A percentile compares a stretch with the other conserved stretches of the same genome.
phyloP scores from a whole-genome alignment of 2,329 filamentous ascomycete species.

The Dactylellina haptotyla region DNA sequence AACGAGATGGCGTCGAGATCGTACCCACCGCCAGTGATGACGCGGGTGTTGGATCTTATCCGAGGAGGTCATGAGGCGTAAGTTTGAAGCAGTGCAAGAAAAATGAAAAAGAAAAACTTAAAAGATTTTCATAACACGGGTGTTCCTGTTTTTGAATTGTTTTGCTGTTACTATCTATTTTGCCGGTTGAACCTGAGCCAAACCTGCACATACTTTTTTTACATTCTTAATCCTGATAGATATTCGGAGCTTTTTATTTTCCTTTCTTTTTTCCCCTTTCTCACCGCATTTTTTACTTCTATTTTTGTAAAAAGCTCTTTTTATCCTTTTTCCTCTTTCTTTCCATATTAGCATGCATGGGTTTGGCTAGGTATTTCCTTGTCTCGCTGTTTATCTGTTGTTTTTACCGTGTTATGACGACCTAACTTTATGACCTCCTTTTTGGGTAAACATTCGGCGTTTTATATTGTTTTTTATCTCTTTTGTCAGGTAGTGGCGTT shows the following conservation, averaged over 20 bases:
- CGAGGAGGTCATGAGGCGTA: slow-evolving; percentile 62
- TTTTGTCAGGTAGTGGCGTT: slow-evolving; percentile 40
- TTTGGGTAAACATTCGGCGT: slow-evolving; percentile 20
- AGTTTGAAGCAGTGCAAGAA: slow-evolving; percentile 8
- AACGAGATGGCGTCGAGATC: slow-evolving; percentile 89
- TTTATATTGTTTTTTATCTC: slow-evolving; percentile 12
- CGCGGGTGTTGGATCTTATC: slow-evolving; percentile 92
- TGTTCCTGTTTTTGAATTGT: slow-evolving; percentile 15
- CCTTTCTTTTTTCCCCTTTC: slow-evolving; percentile 7
- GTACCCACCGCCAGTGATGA: slow-evolving; percentile 89
- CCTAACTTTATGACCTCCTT: slow-evolving; percentile 27
- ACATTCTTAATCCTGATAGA: slow-evolving; percentile 29
- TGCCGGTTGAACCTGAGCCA: slow-evolving; percentile 21
- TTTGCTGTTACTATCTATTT: background rate
- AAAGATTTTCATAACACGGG: slow-evolving; percentile 51
- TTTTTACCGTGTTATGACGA: slow-evolving; percentile 44
- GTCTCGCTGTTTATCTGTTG: background rate
- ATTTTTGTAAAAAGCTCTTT: slow-evolving; percentile 4
- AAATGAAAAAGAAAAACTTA: background rate
- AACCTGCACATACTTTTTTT: slow-evolving; percentile 48
- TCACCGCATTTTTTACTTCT: background rate
- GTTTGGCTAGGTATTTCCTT: slow-evolving; percentile 47
- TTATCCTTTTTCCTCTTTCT: background rate
- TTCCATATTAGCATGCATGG: slow-evolving; percentile 33
- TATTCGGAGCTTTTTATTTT: slow-evolving; percentile 8